Evolutionary conservation across 2,329 filamentous ascomycete species (phyloP), one percentile per base, ranked within the genome.

Genomic region (Aureobasidium subglaciale): DNA sequence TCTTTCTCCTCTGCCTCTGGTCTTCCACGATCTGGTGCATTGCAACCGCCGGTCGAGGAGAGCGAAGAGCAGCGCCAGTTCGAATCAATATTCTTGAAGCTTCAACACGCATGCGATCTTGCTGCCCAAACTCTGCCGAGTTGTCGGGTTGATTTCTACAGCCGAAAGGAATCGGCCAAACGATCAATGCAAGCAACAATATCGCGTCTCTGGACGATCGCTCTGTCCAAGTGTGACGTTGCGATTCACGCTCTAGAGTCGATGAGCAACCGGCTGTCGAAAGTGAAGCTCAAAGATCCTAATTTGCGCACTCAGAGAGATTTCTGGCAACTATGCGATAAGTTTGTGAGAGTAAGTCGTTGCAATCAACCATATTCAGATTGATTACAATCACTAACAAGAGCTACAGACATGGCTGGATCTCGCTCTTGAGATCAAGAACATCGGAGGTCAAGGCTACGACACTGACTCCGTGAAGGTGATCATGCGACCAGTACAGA

Each of bases 211-310:
- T 90, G 88, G 85, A 84, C 79, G 55, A 75, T 78, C 1, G 78
- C 95, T 42, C 84, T 92, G 52, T 77, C 83, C 43, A 87, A 86
- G 65, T 91, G 87, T 65, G 81, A 80, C 40, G 75, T 81, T 11
- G 84, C 87, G 16, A 79, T 91, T 38, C 81, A 87, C 56, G 84
- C 88, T 62, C 88, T 88, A 2, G 84, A 90, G 64, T 77, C 81
- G 10, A 76, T 96, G 25, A 86, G 87, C 64, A 76, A 77, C 35
- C 81, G 86, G n/a, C 73, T 96, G 10, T 88, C 85, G 3, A 78
- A 80, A 43, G 88, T 96, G 74, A 90, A 90, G 67, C 76, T 95
- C 10, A 93, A 92, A 67, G 90, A 96, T 63, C 87, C 88, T 7
- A 85, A 83, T 10, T 80, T 88, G 49, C 80, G 89, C 54, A 83